Evolutionary conservation across 2,329 filamentous ascomycete genomes (phyloP).

Genomic region (Dactylonectria estremocensis): DNA sequence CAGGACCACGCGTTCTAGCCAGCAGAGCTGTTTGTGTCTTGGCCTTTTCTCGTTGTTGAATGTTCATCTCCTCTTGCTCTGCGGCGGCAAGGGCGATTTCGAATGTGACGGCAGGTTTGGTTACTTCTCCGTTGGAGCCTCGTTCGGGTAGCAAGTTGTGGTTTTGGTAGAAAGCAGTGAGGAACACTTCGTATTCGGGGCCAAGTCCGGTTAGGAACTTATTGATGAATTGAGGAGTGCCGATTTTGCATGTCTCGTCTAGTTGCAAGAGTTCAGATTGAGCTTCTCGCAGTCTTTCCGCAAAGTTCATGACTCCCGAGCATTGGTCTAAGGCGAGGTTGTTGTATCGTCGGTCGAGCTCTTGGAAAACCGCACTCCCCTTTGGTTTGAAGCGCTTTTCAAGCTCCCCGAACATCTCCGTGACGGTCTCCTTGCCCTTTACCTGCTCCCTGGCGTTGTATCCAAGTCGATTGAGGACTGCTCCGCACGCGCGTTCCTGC

Average conservation of each 20-base stretch:
- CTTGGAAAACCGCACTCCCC: constrained; percentile 7
- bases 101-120: constrained; percentile 3
- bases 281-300: constrained; percentile 1
- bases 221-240: constrained; percentile 6
- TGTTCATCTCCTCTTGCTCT: constrained; percentile 12
- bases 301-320: too few species aligned
- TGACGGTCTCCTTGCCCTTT: neutral
- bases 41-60: constrained; percentile 3
- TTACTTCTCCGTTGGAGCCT: constrained; percentile 8
- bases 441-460: constrained; percentile 5
- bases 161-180: too few species aligned
- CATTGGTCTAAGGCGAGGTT: constrained; percentile 5
- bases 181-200: too few species aligned
- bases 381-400: constrained; percentile 8
- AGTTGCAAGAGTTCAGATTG: constrained; percentile 10
- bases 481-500: too few species aligned
- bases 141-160: too few species aligned
- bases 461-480: neutral
- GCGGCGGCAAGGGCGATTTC: constrained; percentile 1
- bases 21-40: constrained; percentile 8
- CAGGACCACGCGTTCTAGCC: constrained; percentile 4
- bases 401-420: constrained; percentile 1
- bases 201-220: constrained; percentile 12
- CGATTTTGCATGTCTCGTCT: constrained; percentile 7
- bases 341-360: constrained; percentile 9